These are phyloP conservation scores for Ochetophila trinervis DNA, from an alignment of 306 rosid genomes.

Conservation along the genomic window DNA sequence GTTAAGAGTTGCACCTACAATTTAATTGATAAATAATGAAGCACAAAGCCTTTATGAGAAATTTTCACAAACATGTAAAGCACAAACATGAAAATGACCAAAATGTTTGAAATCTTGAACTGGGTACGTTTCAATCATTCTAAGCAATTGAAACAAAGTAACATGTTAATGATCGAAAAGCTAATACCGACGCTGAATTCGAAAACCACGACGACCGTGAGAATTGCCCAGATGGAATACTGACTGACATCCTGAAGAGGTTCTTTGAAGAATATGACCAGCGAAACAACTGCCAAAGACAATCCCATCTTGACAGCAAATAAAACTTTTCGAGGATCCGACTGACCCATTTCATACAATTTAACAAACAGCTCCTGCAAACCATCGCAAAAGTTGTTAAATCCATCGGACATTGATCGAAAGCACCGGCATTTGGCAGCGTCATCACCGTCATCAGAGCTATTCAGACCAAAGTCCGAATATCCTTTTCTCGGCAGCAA, in stretches of 20 bases:
- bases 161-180: neutral
- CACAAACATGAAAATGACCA: neutral
- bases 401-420: constrained; percentile 40
- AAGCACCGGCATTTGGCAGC: constrained; percentile 25
- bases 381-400: constrained; percentile 20
- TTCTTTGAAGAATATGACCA: constrained; percentile 49
- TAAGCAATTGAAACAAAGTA: neutral
- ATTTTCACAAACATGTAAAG: neutral
- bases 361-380: constrained; percentile 7
- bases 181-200: constrained; percentile 71
- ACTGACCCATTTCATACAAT: constrained; percentile 58
- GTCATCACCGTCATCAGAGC: constrained; percentile 11
- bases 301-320: constrained; percentile 59
- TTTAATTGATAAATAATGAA: neutral
- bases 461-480: constrained; percentile 35
- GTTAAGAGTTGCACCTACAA: constrained; percentile 63
- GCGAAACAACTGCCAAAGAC: constrained; percentile 50
- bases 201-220: constrained; percentile 71
- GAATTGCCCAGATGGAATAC: constrained; percentile 70
- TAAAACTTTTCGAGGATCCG: constrained; percentile 55
- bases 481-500: constrained; percentile 39
- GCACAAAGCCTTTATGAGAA: neutral
- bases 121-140: neutral
- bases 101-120: too few species aligned
- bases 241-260: constrained; percentile 34